Evolutionary conservation across 257 asterid species (phyloP).

Genomic region (Nyctanthes arbortristis): DNA sequence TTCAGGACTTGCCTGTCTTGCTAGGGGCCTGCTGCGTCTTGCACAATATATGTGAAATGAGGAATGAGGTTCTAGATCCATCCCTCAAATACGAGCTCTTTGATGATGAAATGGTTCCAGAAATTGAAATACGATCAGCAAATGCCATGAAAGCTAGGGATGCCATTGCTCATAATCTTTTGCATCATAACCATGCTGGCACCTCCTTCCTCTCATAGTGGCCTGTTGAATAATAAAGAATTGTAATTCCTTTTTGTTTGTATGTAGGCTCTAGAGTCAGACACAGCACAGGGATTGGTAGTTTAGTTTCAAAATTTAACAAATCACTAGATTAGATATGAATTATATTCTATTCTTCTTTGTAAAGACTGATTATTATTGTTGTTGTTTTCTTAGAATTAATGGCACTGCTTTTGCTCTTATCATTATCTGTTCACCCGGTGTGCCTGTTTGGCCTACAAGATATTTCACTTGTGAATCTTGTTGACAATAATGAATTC

Average conservation of each 20-base stretch:
- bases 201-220: constrained; percentile 40
- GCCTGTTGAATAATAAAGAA: not conserved
- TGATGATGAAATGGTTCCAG: constrained; percentile 46
- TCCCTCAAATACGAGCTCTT: constrained; percentile 27
- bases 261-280: constrained; percentile 10
- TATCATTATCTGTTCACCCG: not conserved
- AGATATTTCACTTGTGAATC: not conserved
- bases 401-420: constrained; percentile 15
- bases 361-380: constrained; percentile 27
- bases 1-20: constrained; percentile 47
- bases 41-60: constrained; percentile 50
- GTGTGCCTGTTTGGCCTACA: too few species aligned
- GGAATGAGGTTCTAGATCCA: constrained; percentile 26
- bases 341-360: not conserved
- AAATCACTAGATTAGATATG: constrained; percentile 7
- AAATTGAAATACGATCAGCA: constrained; percentile 37
- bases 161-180: constrained; percentile 40
- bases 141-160: constrained; percentile 48
- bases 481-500: not conserved
- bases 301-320: constrained; percentile 19
- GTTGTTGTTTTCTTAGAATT: too few species aligned
- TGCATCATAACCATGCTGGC: constrained; percentile 54
- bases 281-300: constrained; percentile 19
- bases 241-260: constrained; percentile 5
- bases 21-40: constrained; percentile 52